Percentiles rank a stretch among this genome's conserved stretches.
phyloP scores from a whole-genome alignment of 345 rosid genomes.

The Kandelia obovata region DNA sequence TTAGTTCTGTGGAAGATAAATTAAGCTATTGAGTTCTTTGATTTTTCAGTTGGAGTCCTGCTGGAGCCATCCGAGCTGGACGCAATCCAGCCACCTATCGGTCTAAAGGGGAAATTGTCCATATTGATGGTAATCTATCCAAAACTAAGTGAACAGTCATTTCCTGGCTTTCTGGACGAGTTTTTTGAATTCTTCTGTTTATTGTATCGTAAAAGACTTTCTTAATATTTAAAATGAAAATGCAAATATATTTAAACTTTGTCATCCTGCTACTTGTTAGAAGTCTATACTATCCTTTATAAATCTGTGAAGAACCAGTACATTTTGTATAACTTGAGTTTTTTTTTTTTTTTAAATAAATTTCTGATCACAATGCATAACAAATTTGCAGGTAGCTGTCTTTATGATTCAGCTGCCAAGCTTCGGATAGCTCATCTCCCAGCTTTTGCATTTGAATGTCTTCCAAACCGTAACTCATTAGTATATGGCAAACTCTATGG shows the following conservation, averaged over 20 bases:
- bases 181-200: not conserved
- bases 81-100: constrained; percentile 75
- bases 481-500: constrained; percentile 72
- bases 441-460: constrained; percentile 89
- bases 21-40: constrained; percentile 14
- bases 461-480: constrained; percentile 85
- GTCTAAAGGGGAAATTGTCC: constrained; percentile 45
- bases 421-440: constrained; percentile 74
- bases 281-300: no score
- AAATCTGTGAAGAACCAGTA: not conserved
- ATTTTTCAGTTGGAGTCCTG: constrained; percentile 88
- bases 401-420: constrained; percentile 67
- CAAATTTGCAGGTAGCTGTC: constrained; percentile 52
- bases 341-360: not conserved
- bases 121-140: constrained; percentile 59
- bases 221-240: no score
- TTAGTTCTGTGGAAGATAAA: not conserved
- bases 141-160: not conserved
- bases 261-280: not conserved
- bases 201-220: no score
- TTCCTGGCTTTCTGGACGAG: not conserved
- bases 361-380: constrained; percentile 1
- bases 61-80: constrained; percentile 82
- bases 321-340: not conserved
- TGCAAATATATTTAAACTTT: not conserved